Percentiles rank a stretch among this genome's conserved stretches.
phyloP scores from a whole-genome alignment of 192 early-diverging fungal species.

The Thoreauomyces humboldtii region DNA sequence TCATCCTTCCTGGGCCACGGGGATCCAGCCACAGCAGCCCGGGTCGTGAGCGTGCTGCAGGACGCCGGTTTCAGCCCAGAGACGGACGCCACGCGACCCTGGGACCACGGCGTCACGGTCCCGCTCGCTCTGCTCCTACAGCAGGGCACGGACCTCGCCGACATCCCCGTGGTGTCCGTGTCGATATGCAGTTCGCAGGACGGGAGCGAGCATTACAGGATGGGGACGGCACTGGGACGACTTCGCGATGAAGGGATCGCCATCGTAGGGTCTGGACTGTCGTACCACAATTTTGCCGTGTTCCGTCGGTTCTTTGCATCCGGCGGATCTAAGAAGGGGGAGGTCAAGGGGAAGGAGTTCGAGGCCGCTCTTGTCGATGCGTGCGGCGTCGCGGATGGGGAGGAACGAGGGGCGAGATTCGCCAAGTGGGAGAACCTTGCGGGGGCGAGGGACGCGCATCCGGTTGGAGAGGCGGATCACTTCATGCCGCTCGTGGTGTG shows the following conservation, averaged over 20 bases:
- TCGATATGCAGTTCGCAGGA: conserved; percentile 34
- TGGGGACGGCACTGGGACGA: conserved; percentile 43
- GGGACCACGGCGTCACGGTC: conserved; percentile 60
- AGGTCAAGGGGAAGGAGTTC: conserved; percentile 3
- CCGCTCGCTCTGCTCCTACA: conserved; percentile 42
- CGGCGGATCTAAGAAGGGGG: background rate
- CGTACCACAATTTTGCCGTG: conserved; percentile 23
- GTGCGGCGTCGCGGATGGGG: background rate
- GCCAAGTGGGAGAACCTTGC: background rate
- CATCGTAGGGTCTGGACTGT: conserved; percentile 50
- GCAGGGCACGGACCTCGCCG: background rate
- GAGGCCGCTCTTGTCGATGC: conserved; percentile 22
- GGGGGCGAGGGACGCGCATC: conserved; percentile 29
- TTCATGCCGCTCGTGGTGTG: conserved; percentile 45
- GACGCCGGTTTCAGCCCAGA: conserved; percentile 31
- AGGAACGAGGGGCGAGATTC: conserved; percentile 12
- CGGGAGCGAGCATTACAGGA: conserved; percentile 26
- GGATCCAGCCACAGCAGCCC: conserved; percentile 33
- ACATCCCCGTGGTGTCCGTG: conserved; percentile 48
- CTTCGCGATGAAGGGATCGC: conserved; percentile 46
- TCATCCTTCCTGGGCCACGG: conserved; percentile 45
- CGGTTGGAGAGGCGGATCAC: conserved; percentile 35
- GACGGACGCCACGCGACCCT: conserved; percentile 35
- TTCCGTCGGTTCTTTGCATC: background rate
- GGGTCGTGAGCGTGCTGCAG: conserved; percentile 28